Evolutionary conservation across 1,284 basidiomycete genomes (phyloP).

Genomic region (Leccinum griseonigrum): DNA sequence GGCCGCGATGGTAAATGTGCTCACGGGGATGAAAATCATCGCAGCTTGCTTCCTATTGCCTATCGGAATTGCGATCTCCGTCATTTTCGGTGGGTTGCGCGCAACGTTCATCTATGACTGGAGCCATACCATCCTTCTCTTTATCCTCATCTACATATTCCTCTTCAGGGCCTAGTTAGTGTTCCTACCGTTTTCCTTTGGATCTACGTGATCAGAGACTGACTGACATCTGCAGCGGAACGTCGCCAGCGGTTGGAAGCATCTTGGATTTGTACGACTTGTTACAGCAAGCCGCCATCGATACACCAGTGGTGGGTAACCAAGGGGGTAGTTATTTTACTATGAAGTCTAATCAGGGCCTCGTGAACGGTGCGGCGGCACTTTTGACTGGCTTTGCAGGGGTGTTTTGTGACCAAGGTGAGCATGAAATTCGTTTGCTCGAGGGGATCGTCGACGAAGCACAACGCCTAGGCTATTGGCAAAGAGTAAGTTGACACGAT

Average conservation of each 20-base stretch:
- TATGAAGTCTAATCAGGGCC: conserved; percentile 52
- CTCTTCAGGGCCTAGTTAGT: conserved; percentile 45
- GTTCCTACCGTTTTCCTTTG: conserved; percentile 1
- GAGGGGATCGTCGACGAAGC: neutral
- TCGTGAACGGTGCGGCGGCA: conserved; percentile 51
- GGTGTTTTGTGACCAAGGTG: conserved; percentile 51
- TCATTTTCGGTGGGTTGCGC: conserved; percentile 50
- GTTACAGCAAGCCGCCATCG: conserved; percentile 41
- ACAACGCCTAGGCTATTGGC: conserved; percentile 44
- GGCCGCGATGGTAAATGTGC: conserved; percentile 58
- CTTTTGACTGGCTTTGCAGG: conserved; percentile 46
- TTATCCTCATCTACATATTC: conserved; percentile 50
- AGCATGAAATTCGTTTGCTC: neutral
- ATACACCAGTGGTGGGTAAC: conserved; percentile 50
- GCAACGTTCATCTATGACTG: conserved; percentile 56
- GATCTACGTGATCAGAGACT: conserved; percentile 2
- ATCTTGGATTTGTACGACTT: conserved; percentile 44
- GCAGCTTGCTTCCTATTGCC: conserved; percentile 62
- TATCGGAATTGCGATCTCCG: conserved; percentile 44
- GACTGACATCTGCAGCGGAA: conserved; percentile 32
- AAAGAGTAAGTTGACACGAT: conserved; percentile 36
- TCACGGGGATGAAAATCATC: conserved; percentile 65
- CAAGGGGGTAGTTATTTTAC: conserved; percentile 54
- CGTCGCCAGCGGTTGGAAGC: conserved; percentile 43
- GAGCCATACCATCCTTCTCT: conserved; percentile 50